These are phyloP conservation scores for Nymphaea colorata DNA, from an alignment of 164 flowering plant genomes.

Conservation along the genomic window DNA sequence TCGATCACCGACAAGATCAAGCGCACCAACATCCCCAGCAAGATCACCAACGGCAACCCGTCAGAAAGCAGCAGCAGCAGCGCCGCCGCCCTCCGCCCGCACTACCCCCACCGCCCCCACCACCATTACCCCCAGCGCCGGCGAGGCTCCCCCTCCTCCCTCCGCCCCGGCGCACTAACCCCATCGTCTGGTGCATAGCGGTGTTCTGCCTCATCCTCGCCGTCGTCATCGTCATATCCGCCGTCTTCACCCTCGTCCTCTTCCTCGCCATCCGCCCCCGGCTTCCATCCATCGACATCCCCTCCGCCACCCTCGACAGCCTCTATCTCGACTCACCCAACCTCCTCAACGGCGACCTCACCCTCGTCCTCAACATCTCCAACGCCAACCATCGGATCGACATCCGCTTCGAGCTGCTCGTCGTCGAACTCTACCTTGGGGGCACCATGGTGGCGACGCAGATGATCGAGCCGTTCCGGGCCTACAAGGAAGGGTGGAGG, in stretches of 20 bases:
- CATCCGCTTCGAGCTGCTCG: slow-evolving; percentile 38
- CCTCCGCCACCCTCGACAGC: slow-evolving; percentile 43
- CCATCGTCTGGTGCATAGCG: slow-evolving; percentile 46
- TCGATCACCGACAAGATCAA: no score
- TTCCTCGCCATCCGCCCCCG: slow-evolving; percentile 47
- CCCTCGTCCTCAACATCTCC: slow-evolving; percentile 59
- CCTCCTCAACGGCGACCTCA: slow-evolving; percentile 52
- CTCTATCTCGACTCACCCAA: slow-evolving; percentile 64
- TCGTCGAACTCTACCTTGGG: slow-evolving; percentile 43
- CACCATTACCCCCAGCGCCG: no score
- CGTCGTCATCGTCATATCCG: slow-evolving; percentile 51
- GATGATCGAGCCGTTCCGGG: slow-evolving; percentile 42
- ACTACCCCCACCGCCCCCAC: no score
- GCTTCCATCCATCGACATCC: slow-evolving; percentile 39
- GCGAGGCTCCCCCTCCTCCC: not conserved
- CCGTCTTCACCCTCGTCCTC: slow-evolving; percentile 42
- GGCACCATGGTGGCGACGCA: slow-evolving; percentile 47
- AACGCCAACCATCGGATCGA: slow-evolving; percentile 61
- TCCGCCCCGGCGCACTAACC: slow-evolving; percentile 46
- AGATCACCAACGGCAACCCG: no score
- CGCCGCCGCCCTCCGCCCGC: no score
- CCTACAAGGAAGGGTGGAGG: slow-evolving; percentile 32
- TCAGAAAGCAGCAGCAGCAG: no score
- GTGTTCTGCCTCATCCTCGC: slow-evolving; percentile 49
- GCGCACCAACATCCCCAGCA: no score